Evolutionary conservation across 176 grass and related monocot genomes (phyloP), one percentile per base, ranked within the genome.

Genomic region (Thalia dealbata): DNA sequence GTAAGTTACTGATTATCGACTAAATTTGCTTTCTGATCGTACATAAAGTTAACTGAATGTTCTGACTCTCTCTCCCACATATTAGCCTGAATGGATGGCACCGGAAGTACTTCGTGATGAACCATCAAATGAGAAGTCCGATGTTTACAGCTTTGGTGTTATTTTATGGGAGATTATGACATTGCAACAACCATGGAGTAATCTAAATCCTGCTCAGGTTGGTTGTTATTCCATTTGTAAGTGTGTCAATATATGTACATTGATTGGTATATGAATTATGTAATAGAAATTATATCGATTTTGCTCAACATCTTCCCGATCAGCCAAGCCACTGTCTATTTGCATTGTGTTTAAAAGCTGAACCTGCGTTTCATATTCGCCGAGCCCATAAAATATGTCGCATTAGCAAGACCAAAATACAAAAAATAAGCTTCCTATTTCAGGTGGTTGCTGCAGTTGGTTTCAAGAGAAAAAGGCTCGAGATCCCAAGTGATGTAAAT

Each of bases 141-240:
- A 97, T 86, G 81, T 97, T 61, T 97, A 92, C 32, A 93, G 90
- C 81, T 97, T 86, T 19, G 87, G 90, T 64, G 87, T 97, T 69
- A 93, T 97, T 79, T 76, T 97, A 42, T 97, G 95, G 95, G 95
- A 97, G 73, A 67, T 97, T 76, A 88, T 97, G 95, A 97, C 95
- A 78, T 69, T 97, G 52, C 90, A 97, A 79, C 89, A 97, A 74
- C 95, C 95, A 69, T 97, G 95, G 95, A 87, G 81, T 84, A 97
- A 86, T 66, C 80, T 97, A 71, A 97, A 97, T 84, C 87, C 81
- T 52, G 90, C 95, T 38, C 90, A 92, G 90, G 93, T 78, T 48
- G 12, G 75, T 22, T 25, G 48, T 77, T 8, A 64, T 55, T 18
- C 56, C 58, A 10, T 41, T 41, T 14, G n/a, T 32, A 30, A 21